Evolutionary conservation across 371 early-diverging fungal species (phyloP).

Genomic region (Apophysomyces sp.): DNA sequence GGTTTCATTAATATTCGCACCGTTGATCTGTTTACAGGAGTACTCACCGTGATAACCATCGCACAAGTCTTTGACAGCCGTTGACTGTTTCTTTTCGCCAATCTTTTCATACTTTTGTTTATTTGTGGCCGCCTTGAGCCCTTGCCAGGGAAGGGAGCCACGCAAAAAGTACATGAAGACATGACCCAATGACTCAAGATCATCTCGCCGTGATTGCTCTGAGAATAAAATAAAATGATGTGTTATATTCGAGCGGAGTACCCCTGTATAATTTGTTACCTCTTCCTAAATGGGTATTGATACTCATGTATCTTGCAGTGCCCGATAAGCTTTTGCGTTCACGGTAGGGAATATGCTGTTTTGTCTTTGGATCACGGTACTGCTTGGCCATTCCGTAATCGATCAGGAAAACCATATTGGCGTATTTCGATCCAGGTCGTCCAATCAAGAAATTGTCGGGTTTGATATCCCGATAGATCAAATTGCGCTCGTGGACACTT

Average conservation of each 20-base stretch:
- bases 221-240: neutral
- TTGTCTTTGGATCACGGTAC: constrained; percentile 80
- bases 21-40: constrained; percentile 54
- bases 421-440: constrained; percentile 53
- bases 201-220: constrained; percentile 93
- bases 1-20: neutral
- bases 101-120: constrained; percentile 93
- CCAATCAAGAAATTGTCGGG: constrained; percentile 98
- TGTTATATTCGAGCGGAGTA: neutral
- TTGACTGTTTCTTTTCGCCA: constrained; percentile 84
- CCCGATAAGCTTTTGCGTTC: constrained; percentile 85
- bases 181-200: constrained; percentile 90
- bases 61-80: constrained; percentile 73
- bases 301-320: constrained; percentile 93
- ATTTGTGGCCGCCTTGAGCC: constrained; percentile 86
- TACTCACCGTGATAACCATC: constrained; percentile 62
- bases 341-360: constrained; percentile 81
- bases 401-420: constrained; percentile 63
- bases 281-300: constrained; percentile 87
- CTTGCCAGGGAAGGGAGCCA: constrained; percentile 93
- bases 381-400: constrained; percentile 94
- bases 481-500: constrained; percentile 89
- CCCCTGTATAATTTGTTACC: constrained; percentile 11
- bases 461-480: constrained; percentile 98
- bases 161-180: constrained; percentile 92